Base-by-base conservation (phyloP, 768 basidiomycete species). In the Astraeus odoratus region DNA sequence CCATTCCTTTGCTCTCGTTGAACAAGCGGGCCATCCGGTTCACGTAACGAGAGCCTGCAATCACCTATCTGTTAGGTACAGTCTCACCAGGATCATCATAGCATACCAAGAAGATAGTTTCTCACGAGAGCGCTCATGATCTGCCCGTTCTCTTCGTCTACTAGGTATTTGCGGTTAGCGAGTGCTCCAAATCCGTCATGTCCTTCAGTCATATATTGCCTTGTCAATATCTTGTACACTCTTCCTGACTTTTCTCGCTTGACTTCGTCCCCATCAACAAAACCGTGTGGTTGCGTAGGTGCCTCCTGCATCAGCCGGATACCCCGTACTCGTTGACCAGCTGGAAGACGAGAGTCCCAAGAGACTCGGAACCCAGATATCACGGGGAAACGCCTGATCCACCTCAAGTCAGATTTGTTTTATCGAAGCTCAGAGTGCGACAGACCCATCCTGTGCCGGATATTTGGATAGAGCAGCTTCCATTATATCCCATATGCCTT, bases 371-470 rank as follows among this genome's bases (percentile, higher is more conserved):
- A 74, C 15, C 92, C 92, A 19, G 91, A 85, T 29, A 95, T 71
- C 10, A 91, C 74, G 0, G 92, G 91, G 65, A 96, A 96, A 10
- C 92, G 87, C 18, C 91, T 93, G 42, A 38, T 23, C 29, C 4
- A 3, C 15, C 8, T 58, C 20, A 43, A 27, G 39, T 30, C 2
- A 13, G 0, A 7, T 35, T 27, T 7, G 24, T n/a, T 13, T 25
- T 10, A 29, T 0, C 18, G 20, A 19, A 47, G n/a, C n/a, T n/a
- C n/a, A n/a, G n/a, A 8, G n/a, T 39, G 31, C 25, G 2, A 47
- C 70, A 62, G 49, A 80, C 90, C 92, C 92, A 74, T 94, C 92
- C 64, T 92, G 90, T 15, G 89, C 83, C 6, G 92, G 92, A 78
- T 85, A 94, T 42, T 76, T 86, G 47, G 68, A 69, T 5, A 96